Percentiles rank a stretch among this genome's conserved stretches.
phyloP scores from a whole-genome alignment of 2,329 filamentous ascomycete species.

The Triangularia setosa region DNA sequence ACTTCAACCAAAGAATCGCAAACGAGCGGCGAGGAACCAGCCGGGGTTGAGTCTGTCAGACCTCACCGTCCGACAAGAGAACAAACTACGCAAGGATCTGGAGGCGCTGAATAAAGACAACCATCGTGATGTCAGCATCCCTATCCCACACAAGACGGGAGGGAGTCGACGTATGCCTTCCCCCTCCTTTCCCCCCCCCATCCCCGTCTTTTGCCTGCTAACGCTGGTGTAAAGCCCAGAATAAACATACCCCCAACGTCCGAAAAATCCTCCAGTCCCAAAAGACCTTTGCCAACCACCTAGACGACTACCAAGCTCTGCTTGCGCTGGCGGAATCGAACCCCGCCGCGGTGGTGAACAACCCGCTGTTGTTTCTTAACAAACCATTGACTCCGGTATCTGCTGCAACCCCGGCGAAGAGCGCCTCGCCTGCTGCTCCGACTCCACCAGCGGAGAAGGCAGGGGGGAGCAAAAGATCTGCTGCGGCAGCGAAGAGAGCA shows the following conservation, averaged over 20 bases:
- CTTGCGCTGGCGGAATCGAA: slow-evolving; percentile 42
- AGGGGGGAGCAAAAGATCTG: slow-evolving; percentile 21
- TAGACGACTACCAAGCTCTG: slow-evolving; percentile 72
- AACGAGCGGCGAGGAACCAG: slow-evolving; percentile 58
- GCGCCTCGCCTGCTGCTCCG: slow-evolving; percentile 22
- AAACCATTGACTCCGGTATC: slow-evolving; percentile 19
- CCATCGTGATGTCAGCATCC: slow-evolving; percentile 66
- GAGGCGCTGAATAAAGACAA: slow-evolving; percentile 80
- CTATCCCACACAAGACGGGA: slow-evolving; percentile 56
- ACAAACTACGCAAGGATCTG: slow-evolving; percentile 75
- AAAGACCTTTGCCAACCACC: slow-evolving; percentile 78
- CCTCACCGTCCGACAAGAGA: slow-evolving; percentile 75
- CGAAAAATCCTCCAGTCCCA: slow-evolving; percentile 75
- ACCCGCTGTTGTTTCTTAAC: slow-evolving; percentile 22
- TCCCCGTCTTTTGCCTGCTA: too few relatives aligned
- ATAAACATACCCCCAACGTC: slow-evolving; percentile 65
- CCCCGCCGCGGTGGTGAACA: slow-evolving; percentile 30
- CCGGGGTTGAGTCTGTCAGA: slow-evolving; percentile 55
- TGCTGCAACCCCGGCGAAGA: slow-evolving; percentile 14
- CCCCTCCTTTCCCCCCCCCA: not conserved
- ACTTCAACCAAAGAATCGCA: slow-evolving; percentile 55
- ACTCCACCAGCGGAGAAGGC: slow-evolving; percentile 3
- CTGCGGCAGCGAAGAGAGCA: slow-evolving; percentile 21
- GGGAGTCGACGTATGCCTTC: slow-evolving; percentile 34
- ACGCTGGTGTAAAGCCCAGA: too few relatives aligned